Percentiles rank a stretch among this genome's conserved stretches.
These are phyloP conservation scores for Suillus tomentosus DNA, from an alignment of 768 basidiomycete species.

Conservation along the genomic window DNA sequence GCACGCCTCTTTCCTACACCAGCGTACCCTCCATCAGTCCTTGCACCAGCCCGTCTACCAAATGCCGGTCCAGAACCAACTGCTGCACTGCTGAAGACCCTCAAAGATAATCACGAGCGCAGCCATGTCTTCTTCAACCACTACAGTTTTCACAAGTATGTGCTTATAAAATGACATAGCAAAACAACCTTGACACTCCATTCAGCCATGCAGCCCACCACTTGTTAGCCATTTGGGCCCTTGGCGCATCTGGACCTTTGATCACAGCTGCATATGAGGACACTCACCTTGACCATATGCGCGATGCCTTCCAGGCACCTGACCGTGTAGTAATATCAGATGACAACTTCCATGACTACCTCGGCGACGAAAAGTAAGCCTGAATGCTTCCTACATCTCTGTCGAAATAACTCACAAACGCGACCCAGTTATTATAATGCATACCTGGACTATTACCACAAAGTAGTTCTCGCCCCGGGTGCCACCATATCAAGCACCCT, in stretches of 20 bases:
- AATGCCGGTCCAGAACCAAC: slow-evolving; percentile 42
- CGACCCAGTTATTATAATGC: slow-evolving; percentile 32
- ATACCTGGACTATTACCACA: slow-evolving; percentile 34
- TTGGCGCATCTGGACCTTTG: slow-evolving; percentile 52
- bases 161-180: background rate
- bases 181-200: background rate
- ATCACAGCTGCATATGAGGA: slow-evolving; percentile 45
- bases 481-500: slow-evolving; percentile 39
- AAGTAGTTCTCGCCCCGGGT: slow-evolving; percentile 30
- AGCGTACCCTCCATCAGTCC: slow-evolving; percentile 28
- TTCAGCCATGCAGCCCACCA: slow-evolving; percentile 60
- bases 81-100: slow-evolving; percentile 37
- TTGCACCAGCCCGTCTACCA: slow-evolving; percentile 38
- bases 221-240: slow-evolving; percentile 55
- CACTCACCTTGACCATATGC: slow-evolving; percentile 40
- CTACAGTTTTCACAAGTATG: slow-evolving; percentile 35
- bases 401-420: background rate
- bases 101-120: slow-evolving; percentile 54
- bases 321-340: slow-evolving; percentile 24
- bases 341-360: slow-evolving; percentile 25
- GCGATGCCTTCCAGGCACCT: slow-evolving; percentile 35
- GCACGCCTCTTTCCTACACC: slow-evolving; percentile 35
- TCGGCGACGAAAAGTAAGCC: slow-evolving; percentile 34
- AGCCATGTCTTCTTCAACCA: slow-evolving; percentile 58
- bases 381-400: background rate